Conservation (phyloP, 2,329 filamentous ascomycete species). For the Exserohilum turcica region DNA sequence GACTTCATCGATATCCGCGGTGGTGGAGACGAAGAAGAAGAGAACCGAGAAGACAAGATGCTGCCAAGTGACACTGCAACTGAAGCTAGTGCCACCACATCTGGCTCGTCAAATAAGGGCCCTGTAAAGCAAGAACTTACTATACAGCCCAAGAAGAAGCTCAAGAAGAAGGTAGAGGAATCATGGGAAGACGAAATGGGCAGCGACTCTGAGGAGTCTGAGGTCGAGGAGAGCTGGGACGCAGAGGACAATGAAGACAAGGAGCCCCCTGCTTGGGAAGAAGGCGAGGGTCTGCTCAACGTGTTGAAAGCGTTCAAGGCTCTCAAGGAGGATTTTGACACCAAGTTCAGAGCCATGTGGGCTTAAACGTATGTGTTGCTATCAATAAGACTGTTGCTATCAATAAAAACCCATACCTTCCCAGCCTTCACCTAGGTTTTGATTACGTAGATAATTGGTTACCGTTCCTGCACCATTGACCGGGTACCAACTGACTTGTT, state of each 20-base stretch:
- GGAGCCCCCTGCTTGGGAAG: constrained; percentile 48
- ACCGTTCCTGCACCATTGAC: no score
- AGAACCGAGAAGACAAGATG: constrained; percentile 50
- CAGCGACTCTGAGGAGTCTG: constrained; percentile 33
- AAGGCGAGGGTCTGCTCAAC: constrained; percentile 57
- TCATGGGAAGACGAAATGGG: constrained; percentile 49
- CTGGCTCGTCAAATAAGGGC: constrained; percentile 28
- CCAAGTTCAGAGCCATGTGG: constrained; percentile 67
- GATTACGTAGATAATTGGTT: no score
- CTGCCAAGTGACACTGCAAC: constrained; percentile 32
- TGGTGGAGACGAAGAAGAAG: constrained; percentile 57
- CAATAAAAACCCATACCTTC: no score
- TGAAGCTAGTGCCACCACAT: constrained; percentile 20
- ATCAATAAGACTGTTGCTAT: no score
- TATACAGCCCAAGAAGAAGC: constrained; percentile 47
- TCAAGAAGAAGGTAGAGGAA: constrained; percentile 45
- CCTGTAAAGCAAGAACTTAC: constrained; percentile 39
- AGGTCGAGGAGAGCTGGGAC: constrained; percentile 36
- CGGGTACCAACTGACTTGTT: no score
- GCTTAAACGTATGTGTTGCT: constrained; percentile 47
- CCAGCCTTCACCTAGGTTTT: no score
- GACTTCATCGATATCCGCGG: constrained; percentile 60
- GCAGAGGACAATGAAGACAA: constrained; percentile 31
- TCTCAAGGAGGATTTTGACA: constrained; percentile 65
- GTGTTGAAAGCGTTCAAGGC: constrained; percentile 65